Base-by-base conservation (phyloP, 2,329 filamentous ascomycete species). In the Fusarium sp. region DNA sequence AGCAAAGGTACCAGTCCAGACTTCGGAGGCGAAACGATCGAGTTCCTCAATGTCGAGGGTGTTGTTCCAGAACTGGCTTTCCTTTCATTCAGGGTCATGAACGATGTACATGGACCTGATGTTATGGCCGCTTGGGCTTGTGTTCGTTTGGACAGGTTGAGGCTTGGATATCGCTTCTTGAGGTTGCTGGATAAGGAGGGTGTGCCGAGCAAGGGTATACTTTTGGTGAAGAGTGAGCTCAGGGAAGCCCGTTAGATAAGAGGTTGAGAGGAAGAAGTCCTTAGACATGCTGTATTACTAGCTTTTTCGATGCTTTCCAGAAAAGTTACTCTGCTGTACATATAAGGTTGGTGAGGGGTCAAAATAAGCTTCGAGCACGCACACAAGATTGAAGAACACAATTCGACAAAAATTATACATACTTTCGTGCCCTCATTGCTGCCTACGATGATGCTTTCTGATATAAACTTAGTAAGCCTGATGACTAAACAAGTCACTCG, bases 141-240 rank as follows among this genome's bases (percentile, higher is more conserved):
- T 35, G 58, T 69, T 16, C 58, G 58, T 2, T 15, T 69, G 4
- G 50, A 69, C 5, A 43, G 65, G 12, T 1, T 69, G 12, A 69
- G 65, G 23, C 33, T 69, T 18, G 67, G 65, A 2, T 69, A 69
- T 18, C 65, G 67, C 1, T 69, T 69, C 1, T 19, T 69, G 12
- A 57, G 67, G 11, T 15, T 69, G 19, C 0, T 69, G 5, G 56
- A 44, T 12, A 43, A 46, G 10, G 33, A 68, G 25, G 65, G 65
- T 5, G 35, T 69, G 43, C 44, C 67, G 2, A 58, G 67, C 3
- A 64, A 69, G 15, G 65, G 67, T 0, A 47, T 69, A 0, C 30
- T 69, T 1, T 18, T 69, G 19, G 11, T 53, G 1, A 69, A 64
- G 23, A 56, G 73, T 9, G 23, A 56, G 2, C 16, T 67, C 9